Evolutionary conservation across 169 alveolate genomes (phyloP), one percentile per base, ranked within the genome.

Genomic region (Cryptosporidium felis): DNA sequence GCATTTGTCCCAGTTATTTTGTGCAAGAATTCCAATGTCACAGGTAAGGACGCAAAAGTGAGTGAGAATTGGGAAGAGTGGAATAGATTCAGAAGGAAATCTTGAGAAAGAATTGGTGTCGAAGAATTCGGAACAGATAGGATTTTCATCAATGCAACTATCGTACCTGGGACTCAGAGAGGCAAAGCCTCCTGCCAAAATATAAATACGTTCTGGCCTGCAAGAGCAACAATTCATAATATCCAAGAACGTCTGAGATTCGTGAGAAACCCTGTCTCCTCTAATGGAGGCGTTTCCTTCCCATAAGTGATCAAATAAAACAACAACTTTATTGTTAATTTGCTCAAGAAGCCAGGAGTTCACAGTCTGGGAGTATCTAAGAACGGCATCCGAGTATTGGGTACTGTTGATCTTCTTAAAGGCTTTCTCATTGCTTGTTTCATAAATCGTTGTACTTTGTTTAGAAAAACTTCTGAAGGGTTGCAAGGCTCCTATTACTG

Each of bases 141-240:
- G 85, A 56, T 53, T 56, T 21, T 74, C 85, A 9, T 74, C 85
- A 21, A 74, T 74, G 18, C 85, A 74, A 10, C 45, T 21, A 10
- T 74, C 67, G 18, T 74, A 74, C 42, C 85, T 74, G n/a, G 85
- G 67, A 28, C 67, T 74, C 12, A 74, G 61, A 0, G 85, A 53
- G 21, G 85, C 85, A 74, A 74, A 74, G 18, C 85, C 85, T 18
- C 85, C 85, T 5, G 85, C 85, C 23, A 74, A 38, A 5, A 74
- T 74, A 44, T 36, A 74, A 5, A 74, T 74, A 12, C 51, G 26
- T 21, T 74, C 67, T 12, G 85, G 85, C 41, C 32, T 74, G 46
- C 85, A 74, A 1, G 51, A 38, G 42, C 85, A 74, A 36, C 74
- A 49, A 21, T 21, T 49, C 67, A 74, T 53, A 32, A 74, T 53